These are phyloP conservation scores for Chlamydomonas sphaeroides DNA, from an alignment of 139 green algal genomes.

Conservation along the genomic window DNA sequence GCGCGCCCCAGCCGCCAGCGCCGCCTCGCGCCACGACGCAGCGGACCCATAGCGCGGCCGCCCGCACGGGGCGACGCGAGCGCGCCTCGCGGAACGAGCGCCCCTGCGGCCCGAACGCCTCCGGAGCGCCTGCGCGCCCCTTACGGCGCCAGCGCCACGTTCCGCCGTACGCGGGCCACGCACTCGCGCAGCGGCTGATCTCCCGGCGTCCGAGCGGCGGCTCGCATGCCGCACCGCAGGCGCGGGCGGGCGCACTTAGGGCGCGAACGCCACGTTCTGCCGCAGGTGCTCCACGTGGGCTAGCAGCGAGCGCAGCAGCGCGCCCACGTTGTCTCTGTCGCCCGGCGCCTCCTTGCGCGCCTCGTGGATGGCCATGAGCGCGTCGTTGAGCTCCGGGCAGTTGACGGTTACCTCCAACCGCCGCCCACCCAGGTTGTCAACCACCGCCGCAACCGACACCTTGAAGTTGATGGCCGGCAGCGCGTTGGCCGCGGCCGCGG, in stretches of 20 bases:
- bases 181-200: too few species aligned
- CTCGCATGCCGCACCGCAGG: too few species aligned
- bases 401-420: slow-evolving; percentile 18
- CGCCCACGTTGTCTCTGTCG: not conserved
- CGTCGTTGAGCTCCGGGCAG: slow-evolving; percentile 23
- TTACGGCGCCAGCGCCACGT: too few species aligned
- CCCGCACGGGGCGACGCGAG: too few species aligned
- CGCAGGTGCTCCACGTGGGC: slow-evolving; percentile 4
- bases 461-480: not conserved
- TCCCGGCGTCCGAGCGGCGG: too few species aligned
- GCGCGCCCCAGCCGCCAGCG: too few species aligned
- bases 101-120: too few species aligned
- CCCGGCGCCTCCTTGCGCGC: not conserved
- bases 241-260: not conserved
- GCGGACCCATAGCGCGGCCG: too few species aligned
- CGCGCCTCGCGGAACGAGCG: too few species aligned
- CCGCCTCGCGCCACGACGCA: too few species aligned
- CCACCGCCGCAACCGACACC: slow-evolving; percentile 31
- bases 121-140: too few species aligned
- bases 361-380: slow-evolving; percentile 9
- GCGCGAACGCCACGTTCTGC: slow-evolving; percentile 22
- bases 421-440: slow-evolving; percentile 32
- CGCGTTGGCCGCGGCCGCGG: not conserved
- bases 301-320: slow-evolving; percentile 15
- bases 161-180: too few species aligned